Conservation (phyloP, 2,329 filamentous ascomycete genomes). For the Aspergillus chevalieri region DNA sequence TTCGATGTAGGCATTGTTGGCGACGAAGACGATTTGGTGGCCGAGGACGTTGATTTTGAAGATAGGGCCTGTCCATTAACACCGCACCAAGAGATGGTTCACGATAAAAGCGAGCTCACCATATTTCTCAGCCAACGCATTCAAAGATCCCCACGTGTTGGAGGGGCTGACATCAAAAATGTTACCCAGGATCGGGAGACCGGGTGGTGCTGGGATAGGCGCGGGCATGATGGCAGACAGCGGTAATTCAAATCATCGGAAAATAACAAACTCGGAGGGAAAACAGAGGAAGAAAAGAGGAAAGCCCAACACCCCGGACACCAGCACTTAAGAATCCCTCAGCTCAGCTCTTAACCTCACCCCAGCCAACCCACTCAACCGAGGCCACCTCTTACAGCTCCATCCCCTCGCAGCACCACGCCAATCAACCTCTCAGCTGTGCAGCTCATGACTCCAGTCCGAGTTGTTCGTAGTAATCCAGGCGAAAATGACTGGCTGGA, state of each 20-base stretch:
- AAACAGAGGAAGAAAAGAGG: not conserved
- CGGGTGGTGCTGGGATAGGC: constrained; percentile 48
- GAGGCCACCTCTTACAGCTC: no score
- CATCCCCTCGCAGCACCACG: no score
- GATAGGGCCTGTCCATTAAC: constrained; percentile 48
- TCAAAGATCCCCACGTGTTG: constrained; percentile 48
- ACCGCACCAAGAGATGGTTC: not conserved
- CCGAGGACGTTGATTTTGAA: constrained; percentile 50
- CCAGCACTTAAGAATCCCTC: no score
- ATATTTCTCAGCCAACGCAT: constrained; percentile 44
- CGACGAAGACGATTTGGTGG: constrained; percentile 46
- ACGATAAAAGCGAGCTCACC: constrained; percentile 26
- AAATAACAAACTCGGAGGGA: not conserved
- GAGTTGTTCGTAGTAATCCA: no score
- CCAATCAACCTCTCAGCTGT: not conserved
- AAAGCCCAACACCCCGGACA: not conserved
- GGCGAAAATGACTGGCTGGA: no score
- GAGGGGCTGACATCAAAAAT: constrained; percentile 45
- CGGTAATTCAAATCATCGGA: not conserved
- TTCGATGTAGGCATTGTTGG: constrained; percentile 52
- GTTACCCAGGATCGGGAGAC: constrained; percentile 49
- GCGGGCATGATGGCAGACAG: constrained; percentile 31
- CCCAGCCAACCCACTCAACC: no score
- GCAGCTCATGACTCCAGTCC: not conserved
- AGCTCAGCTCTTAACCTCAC: no score